Conservation (phyloP, 2,329 filamentous ascomycete species). For the Calycina herbarum region DNA sequence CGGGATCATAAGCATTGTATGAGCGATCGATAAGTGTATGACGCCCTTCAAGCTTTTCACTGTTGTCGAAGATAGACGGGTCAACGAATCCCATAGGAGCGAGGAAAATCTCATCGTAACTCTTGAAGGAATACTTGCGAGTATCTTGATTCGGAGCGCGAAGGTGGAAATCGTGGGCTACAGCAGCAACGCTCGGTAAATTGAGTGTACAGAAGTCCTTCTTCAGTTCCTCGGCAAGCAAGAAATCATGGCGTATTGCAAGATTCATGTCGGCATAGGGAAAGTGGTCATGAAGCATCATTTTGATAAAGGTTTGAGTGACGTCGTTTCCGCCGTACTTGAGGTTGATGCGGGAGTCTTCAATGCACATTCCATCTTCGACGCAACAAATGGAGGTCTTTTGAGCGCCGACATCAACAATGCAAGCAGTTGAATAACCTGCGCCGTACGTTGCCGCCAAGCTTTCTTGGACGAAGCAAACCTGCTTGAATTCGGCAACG, state of each 20-base stretch:
- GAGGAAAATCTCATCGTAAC: conserved; percentile 94
- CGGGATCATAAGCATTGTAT: conserved; percentile 89
- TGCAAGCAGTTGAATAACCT: conserved; percentile 89
- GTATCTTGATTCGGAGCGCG: conserved; percentile 86
- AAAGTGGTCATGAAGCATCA: conserved; percentile 96
- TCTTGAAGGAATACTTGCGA: conserved; percentile 92
- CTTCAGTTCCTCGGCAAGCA: conserved; percentile 94
- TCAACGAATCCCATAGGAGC: conserved; percentile 94
- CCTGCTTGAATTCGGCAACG: conserved; percentile 84
- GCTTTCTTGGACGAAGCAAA: conserved; percentile 95
- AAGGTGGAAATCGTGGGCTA: conserved; percentile 86
- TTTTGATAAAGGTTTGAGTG: conserved; percentile 92
- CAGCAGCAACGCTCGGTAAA: conserved; percentile 84
- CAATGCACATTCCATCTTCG: conserved; percentile 91
- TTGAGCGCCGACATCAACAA: conserved; percentile 94
- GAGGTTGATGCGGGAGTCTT: conserved; percentile 91
- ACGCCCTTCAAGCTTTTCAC: conserved; percentile 74
- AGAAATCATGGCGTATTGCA: conserved; percentile 83
- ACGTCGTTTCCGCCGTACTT: conserved; percentile 93
- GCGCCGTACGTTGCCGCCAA: conserved; percentile 93
- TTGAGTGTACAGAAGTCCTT: conserved; percentile 90
- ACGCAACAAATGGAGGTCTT: conserved; percentile 98
- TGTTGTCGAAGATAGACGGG: conserved; percentile 82
- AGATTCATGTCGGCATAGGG: conserved; percentile 95
- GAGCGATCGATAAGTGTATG: conserved; percentile 83